Conservation (phyloP, 116 monocot species). For the Posidonia oceanica region DNA sequence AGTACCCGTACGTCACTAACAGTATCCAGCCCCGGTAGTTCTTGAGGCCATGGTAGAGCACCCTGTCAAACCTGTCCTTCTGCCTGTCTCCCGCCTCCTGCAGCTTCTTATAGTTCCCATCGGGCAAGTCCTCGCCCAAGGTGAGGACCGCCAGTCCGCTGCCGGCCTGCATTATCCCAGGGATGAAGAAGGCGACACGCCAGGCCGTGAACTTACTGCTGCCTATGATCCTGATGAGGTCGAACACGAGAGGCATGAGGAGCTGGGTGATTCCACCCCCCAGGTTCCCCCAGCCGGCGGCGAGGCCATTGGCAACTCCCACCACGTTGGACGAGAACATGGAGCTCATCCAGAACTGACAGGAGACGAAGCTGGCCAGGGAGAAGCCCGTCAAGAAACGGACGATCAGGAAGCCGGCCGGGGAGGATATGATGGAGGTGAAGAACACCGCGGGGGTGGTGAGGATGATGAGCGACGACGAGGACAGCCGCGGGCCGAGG, state of each 20-base stretch:
- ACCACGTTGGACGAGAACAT: constrained; percentile 76
- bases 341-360: constrained; percentile 98
- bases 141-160: constrained; percentile 45
- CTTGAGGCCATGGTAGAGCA: constrained; percentile 29
- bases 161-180: constrained; percentile 50
- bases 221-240: constrained; percentile 37
- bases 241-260: constrained; percentile 73
- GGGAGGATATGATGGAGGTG: constrained; percentile 34
- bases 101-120: constrained; percentile 51
- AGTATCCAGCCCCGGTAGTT: constrained; percentile 85
- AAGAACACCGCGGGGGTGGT: constrained; percentile 65
- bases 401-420: constrained; percentile 37
- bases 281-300: constrained; percentile 92
- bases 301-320: constrained; percentile 64
- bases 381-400: constrained; percentile 93
- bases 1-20: constrained; percentile 75
- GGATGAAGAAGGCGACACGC: constrained; percentile 86
- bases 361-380: constrained; percentile 78
- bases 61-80: constrained; percentile 45
- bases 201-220: constrained; percentile 65
- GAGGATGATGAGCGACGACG: constrained; percentile 58
- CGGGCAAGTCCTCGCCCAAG: constrained; percentile 71
- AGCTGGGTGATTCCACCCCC: constrained; percentile 92
- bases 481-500: constrained; percentile 72
- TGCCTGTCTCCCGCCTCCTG: constrained; percentile 51